Base-by-base conservation (phyloP, 2,329 filamentous ascomycete species). In the Stachybotrys chlorohalonatus region DNA sequence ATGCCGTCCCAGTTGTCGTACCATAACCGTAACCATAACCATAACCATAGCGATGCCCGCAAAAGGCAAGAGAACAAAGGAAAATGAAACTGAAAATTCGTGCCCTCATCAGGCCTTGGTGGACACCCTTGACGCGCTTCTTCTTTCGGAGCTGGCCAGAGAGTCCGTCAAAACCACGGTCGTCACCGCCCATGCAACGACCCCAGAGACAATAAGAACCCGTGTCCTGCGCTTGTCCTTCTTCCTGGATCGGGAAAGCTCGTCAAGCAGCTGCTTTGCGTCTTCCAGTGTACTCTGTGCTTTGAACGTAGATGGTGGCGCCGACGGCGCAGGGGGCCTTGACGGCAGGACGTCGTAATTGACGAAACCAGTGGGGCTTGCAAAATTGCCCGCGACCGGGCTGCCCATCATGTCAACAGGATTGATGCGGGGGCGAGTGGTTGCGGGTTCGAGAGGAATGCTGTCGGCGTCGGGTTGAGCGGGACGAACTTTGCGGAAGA, bases 291-390 rank as follows among this genome's bases (percentile, higher is more conserved):
- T 42, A 42, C 8, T 42, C 36, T 42, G 24, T 24, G 24, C 24
- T 24, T 24, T 24, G 24, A 24, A 4, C 24, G 24, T 24, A 24
- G 24, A 4, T 4, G 24, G 24, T 4, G 72, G 67, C 9, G 65
- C 62, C 4, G 67, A 68, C 55, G 68, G 69, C 13, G 65, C 58
- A 15, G 53, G 47, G 2, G 56, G 49, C n/a, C 57, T 54, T 46
- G 63, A 66, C 7, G 68, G 66, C 49, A 65, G 59, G n/a, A 59
- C 63, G 57, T 84, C 79, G 59, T 84, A 81, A 59, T 84, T 85
- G 48, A 86, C 79, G 61, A 84, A 87, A 0, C 83, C 84, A 1
- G 83, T 86, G 1, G 84, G 83, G 39, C 80, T 84, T 16, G 82
- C 81, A 63, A 84, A 86, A 53, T 79, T 78, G 5, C 81, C 81